phyloP scores from a whole-genome alignment of 257 asterid genomes.

The Solanum dulcamara region DNA sequence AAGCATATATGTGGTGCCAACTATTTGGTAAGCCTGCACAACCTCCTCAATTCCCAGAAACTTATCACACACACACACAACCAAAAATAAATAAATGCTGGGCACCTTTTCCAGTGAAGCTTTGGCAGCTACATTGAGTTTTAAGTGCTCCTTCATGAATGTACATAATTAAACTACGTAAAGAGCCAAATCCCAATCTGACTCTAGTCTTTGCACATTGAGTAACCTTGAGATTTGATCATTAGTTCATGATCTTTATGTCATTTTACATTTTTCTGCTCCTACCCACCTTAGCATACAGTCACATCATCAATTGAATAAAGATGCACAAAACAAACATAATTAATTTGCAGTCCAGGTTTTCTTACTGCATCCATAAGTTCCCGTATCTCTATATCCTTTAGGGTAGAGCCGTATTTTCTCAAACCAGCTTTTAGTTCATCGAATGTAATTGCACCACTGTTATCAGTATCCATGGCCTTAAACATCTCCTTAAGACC shows the following conservation, averaged over 20 bases:
- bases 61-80: neutral
- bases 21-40: neutral
- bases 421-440: conserved; percentile 91
- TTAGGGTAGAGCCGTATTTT: conserved; percentile 80
- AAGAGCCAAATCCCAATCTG: neutral
- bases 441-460: conserved; percentile 92
- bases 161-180: neutral
- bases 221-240: neutral
- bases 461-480: conserved; percentile 90
- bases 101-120: neutral
- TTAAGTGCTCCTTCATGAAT: neutral
- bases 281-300: neutral
- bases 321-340: neutral
- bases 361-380: conserved; percentile 88
- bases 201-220: neutral
- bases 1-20: neutral
- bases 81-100: neutral
- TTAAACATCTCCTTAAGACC: conserved; percentile 86
- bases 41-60: neutral
- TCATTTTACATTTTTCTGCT: neutral
- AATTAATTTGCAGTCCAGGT: neutral
- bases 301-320: neutral
- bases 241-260: neutral
- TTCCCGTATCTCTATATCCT: conserved; percentile 81
- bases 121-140: neutral